Percentiles rank a stretch among this genome's conserved stretches.
Evolutionary conservation across 805 yeast species (phyloP).

Genomic region (Sugiyamaella qingdaonensis): DNA sequence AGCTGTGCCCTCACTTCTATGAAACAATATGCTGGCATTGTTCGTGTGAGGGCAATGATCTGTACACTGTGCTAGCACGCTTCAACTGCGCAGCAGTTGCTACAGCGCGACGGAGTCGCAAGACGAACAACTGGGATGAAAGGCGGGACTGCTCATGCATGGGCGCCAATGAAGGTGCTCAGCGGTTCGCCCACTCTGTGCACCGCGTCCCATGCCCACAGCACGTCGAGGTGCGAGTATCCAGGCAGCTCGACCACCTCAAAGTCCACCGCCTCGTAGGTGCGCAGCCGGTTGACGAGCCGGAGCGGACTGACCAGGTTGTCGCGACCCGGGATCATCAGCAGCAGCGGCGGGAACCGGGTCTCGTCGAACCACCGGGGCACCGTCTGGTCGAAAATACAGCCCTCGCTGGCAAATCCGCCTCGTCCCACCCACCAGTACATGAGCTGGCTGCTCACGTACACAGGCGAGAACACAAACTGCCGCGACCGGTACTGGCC

Average conservation of each 20-base stretch:
- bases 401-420: slow-evolving; percentile 48
- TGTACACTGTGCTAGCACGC: neutral
- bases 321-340: slow-evolving; percentile 72
- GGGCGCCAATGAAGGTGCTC: slow-evolving; percentile 27
- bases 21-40: no score
- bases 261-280: slow-evolving; percentile 43
- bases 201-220: slow-evolving; percentile 83
- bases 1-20: no score
- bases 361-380: slow-evolving; percentile 36
- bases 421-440: slow-evolving; percentile 79
- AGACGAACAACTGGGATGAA: no score
- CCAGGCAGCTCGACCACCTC: slow-evolving; percentile 45
- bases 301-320: slow-evolving; percentile 70
- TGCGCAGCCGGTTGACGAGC: slow-evolving; percentile 58
- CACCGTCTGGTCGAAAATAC: slow-evolving; percentile 50
- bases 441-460: slow-evolving; percentile 76
- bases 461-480: slow-evolving; percentile 82
- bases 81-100: no score
- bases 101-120: no score
- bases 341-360: slow-evolving; percentile 53
- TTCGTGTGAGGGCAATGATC: no score
- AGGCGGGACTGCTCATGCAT: no score
- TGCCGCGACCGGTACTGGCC: slow-evolving; percentile 60
- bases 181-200: slow-evolving; percentile 55
- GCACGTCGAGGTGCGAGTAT: slow-evolving; percentile 84